Base-by-base conservation (phyloP, 495 filamentous ascomycete species). In the Xeromyces bisporus region DNA sequence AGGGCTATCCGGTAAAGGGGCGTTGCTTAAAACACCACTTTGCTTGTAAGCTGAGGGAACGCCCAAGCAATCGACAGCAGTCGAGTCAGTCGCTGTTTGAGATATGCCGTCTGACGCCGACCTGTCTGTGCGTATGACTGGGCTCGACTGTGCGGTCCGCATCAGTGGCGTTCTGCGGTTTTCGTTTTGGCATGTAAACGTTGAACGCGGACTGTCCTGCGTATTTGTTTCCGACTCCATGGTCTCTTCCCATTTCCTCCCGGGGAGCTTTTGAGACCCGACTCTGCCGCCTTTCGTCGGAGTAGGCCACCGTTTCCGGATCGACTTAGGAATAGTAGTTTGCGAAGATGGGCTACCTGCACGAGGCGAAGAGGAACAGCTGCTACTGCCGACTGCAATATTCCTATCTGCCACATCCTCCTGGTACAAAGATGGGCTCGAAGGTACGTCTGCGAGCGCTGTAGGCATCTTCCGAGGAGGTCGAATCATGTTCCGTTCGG, bases 351-450 rank as follows among this genome's bases (percentile, higher is more conserved):
- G 46, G 21, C 11, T 42, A 28, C 46, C 47, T 11, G 45, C 24
- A 16, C 34, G 32, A 3, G 53, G 50, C 7, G 41, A 33, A 6
- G 53, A 48, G n/a, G 43, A 38, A 12, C 24, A 29, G 29, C 34
- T 33, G 3, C 26, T 38, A 7, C 35, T 29, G 40, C 44, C 48
- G 26, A 49, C 50, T 7, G 51, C 39, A 31, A 57, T 57, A 21
- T 62, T 64, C 15, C 56, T 43, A 31, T 61, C 57, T 15, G 60
- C 54, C 12, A 59, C 60, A 42, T 64, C 56, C 32, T 62, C 60
- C 31, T 62, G 56, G 20, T 57, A 58, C 9, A 58, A 29, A 1
- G 44, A 42, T 4, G 56, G 55, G 1, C 53, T 25, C 3, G 52
- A 36, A 8, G 50, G 54, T 4, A 50, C 48, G 33, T 46, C 48